Percentiles rank a stretch among this genome's conserved stretches.
phyloP scores from a whole-genome alignment of 371 early-diverging fungal genomes.

The Actinomortierella ambigua region DNA sequence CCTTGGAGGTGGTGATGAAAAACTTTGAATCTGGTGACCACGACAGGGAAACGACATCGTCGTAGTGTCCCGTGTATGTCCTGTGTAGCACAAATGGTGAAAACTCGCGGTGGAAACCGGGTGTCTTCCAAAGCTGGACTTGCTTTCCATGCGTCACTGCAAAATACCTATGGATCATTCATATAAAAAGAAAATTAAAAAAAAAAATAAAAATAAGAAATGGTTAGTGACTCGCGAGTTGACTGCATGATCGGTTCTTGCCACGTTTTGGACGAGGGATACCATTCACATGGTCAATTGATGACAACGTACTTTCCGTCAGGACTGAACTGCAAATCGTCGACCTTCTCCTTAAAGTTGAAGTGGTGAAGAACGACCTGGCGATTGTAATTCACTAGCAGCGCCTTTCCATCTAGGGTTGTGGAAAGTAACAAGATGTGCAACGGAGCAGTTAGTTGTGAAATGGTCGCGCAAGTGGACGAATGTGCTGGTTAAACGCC shows the following conservation, averaged over 20 bases:
- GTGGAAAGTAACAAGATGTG: not conserved
- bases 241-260: not conserved
- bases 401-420: slow-evolving; percentile 79
- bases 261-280: too few species aligned
- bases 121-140: slow-evolving; percentile 94
- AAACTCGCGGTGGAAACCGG: slow-evolving; percentile 89
- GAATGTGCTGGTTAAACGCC: too few species aligned
- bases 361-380: slow-evolving; percentile 85
- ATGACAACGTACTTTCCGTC: slow-evolving; percentile 62
- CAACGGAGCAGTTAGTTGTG: not conserved
- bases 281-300: too few species aligned
- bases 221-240: not conserved
- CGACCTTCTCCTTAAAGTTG: slow-evolving; percentile 84
- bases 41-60: slow-evolving; percentile 80
- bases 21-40: slow-evolving; percentile 90
- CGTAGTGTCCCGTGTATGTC: slow-evolving; percentile 85
- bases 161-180: slow-evolving; percentile 71
- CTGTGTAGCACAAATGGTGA: slow-evolving; percentile 87
- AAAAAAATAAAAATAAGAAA: not conserved
- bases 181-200: slow-evolving; percentile 15
- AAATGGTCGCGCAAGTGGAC: not conserved
- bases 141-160: slow-evolving; percentile 87
- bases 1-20: slow-evolving; percentile 85
- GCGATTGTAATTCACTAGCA: slow-evolving; percentile 86
- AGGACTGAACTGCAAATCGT: slow-evolving; percentile 82